Conservation (phyloP, 2,329 filamentous ascomycete genomes). For the Dactylonectria macrodidyma region DNA sequence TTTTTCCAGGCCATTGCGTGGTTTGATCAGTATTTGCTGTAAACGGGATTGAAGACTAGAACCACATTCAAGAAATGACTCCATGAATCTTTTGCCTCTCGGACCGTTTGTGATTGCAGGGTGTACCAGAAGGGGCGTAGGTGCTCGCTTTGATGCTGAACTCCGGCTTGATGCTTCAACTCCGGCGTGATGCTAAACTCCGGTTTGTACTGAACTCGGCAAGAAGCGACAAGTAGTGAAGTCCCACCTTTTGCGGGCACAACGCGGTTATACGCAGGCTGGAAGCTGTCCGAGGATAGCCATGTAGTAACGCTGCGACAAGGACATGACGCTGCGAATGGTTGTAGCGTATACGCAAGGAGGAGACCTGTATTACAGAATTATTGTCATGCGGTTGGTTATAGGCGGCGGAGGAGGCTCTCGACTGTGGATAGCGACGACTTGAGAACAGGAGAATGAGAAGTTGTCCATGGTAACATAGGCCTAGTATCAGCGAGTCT, state of each 20-base stretch:
- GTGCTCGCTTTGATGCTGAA: not conserved
- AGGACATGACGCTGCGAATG: slow-evolving; percentile 17
- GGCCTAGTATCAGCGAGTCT: too few species aligned
- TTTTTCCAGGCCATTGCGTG: slow-evolving; percentile 83
- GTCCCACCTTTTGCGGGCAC: too few species aligned
- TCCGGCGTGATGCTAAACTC: too few species aligned
- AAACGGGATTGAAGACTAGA: not conserved
- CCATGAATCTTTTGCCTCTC: too few species aligned
- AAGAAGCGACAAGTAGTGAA: too few species aligned
- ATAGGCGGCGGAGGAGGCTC: slow-evolving; percentile 21
- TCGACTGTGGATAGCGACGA: slow-evolving; percentile 7
- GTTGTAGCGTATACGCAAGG: slow-evolving; percentile 14
- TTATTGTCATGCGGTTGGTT: slow-evolving; percentile 23
- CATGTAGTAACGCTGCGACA: not conserved
- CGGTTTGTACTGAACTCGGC: too few species aligned
- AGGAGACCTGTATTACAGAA: slow-evolving; percentile 23
- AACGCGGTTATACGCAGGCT: too few species aligned
- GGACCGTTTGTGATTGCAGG: not conserved
- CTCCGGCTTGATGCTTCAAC: too few species aligned
- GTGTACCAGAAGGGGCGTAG: not conserved
- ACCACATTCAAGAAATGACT: too few species aligned
- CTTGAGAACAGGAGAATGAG: not conserved
- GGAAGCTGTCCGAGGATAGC: too few species aligned
- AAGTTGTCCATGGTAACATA: not conserved
- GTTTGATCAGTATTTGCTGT: slow-evolving; percentile 71